Conservation (phyloP, 2,329 filamentous ascomycete species). For the Fusarium sp. region DNA sequence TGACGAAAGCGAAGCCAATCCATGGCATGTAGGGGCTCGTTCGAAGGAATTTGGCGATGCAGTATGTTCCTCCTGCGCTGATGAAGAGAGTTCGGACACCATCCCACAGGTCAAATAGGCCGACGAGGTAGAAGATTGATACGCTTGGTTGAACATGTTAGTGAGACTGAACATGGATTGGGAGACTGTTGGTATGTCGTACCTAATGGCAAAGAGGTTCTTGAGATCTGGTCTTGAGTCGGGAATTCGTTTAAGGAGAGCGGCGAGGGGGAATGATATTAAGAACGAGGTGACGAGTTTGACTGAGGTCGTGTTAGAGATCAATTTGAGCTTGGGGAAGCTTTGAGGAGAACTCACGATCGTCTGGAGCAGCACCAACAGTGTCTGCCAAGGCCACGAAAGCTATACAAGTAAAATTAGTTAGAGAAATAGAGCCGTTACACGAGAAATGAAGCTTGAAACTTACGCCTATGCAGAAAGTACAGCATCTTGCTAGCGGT, state of each 20-base stretch:
- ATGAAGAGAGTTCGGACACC: constrained; percentile 83
- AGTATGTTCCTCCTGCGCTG: constrained; percentile 82
- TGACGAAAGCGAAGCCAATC: constrained; percentile 92
- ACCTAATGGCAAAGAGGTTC: constrained; percentile 87
- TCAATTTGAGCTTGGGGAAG: neutral
- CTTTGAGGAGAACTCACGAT: constrained; percentile 45
- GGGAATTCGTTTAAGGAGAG: constrained; percentile 86
- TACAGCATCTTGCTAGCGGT: constrained; percentile 26
- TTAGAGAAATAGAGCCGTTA: constrained; percentile 14
- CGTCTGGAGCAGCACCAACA: constrained; percentile 51
- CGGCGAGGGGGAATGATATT: constrained; percentile 91
- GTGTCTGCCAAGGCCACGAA: constrained; percentile 48
- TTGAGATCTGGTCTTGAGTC: constrained; percentile 85
- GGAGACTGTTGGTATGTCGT: constrained; percentile 38
- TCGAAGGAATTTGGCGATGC: constrained; percentile 83
- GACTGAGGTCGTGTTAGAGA: constrained; percentile 64
- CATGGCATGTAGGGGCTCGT: constrained; percentile 94
- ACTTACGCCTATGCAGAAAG: constrained; percentile 36
- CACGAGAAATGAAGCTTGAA: neutral
- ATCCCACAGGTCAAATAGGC: constrained; percentile 91
- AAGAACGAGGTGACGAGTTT: constrained; percentile 94
- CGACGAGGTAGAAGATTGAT: constrained; percentile 90
- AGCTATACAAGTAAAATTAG: constrained; percentile 37
- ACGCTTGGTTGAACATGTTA: constrained; percentile 59
- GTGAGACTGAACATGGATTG: neutral